Evolutionary conservation across 148 eudicot species (phyloP).

Genomic region (Diospyros kaki): DNA sequence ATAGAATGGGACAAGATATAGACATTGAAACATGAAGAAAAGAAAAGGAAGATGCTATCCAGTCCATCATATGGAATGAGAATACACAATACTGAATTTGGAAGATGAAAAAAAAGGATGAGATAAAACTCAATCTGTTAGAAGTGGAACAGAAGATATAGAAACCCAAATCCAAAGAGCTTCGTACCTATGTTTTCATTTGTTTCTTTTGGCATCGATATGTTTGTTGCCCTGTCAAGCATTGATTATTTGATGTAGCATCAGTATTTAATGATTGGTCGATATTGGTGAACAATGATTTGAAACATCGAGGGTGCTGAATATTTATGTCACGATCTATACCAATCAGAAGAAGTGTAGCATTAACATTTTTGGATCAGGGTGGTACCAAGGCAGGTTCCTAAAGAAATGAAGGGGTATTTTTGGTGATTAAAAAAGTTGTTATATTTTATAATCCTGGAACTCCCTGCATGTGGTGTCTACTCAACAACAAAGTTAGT

Average conservation of each 20-base stretch:
- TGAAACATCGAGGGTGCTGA: neutral
- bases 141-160: neutral
- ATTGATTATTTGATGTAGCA: neutral
- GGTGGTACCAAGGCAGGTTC: neutral
- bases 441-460: neutral
- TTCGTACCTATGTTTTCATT: slow-evolving; percentile 19
- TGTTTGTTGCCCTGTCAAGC: slow-evolving; percentile 33
- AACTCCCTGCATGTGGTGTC: neutral
- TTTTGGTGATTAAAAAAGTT: neutral
- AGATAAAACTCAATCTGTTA: no score
- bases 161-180: slow-evolving; percentile 6
- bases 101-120: no score
- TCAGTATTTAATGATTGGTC: neutral
- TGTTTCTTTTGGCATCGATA: slow-evolving; percentile 21
- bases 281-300: neutral
- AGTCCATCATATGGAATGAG: no score
- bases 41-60: no score
- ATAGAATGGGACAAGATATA: neutral
- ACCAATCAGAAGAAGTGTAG: slow-evolving; percentile 7
- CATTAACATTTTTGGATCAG: neutral
- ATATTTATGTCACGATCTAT: neutral
- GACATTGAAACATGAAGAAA: no score
- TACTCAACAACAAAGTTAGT: neutral
- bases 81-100: no score
- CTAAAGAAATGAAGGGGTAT: neutral